Evolutionary conservation across 2,329 filamentous ascomycete species (phyloP).

Genomic region (Tolypocladium cylindrosporum): DNA sequence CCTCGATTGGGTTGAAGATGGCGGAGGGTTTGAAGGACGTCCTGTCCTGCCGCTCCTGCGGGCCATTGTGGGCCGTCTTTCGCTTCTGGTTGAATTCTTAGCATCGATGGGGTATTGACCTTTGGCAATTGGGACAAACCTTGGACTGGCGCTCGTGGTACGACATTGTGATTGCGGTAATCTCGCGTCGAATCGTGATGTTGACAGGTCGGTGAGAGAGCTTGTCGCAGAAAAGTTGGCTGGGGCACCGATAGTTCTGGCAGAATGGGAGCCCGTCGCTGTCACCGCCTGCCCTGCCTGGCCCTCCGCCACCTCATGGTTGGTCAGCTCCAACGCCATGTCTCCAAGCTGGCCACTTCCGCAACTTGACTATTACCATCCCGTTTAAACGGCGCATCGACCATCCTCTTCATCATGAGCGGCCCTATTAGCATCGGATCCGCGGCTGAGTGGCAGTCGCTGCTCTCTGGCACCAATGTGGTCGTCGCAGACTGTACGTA

Average conservation of each 20-base stretch:
- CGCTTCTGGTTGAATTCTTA: constrained; percentile 31
- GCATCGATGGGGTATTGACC: not conserved
- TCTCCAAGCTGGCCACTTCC: constrained; percentile 1
- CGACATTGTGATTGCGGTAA: constrained; percentile 15
- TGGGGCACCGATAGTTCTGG: constrained; percentile 9
- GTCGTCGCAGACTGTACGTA: constrained; percentile 82
- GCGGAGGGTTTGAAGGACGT: constrained; percentile 57
- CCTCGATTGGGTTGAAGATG: constrained; percentile 52
- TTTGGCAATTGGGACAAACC: constrained; percentile 7
- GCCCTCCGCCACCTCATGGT: constrained; percentile 4
- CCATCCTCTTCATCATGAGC: constrained; percentile 26
- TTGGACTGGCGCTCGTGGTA: constrained; percentile 21
- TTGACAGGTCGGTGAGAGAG: not conserved
- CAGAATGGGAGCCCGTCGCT: constrained; percentile 10
- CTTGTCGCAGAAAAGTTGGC: constrained; percentile 6
- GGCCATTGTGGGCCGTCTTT: constrained; percentile 32
- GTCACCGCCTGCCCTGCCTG: constrained; percentile 9
- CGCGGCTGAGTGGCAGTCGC: constrained; percentile 57
- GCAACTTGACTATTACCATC: not conserved
- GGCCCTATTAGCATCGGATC: constrained; percentile 50
- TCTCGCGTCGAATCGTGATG: not conserved
- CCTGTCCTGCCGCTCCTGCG: constrained; percentile 7
- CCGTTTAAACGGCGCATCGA: not conserved
- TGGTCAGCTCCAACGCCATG: constrained; percentile 8
- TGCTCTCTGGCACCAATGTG: constrained; percentile 64